phyloP scores from a whole-genome alignment of 805 yeast genomes.

The Ogataea angusta region DNA sequence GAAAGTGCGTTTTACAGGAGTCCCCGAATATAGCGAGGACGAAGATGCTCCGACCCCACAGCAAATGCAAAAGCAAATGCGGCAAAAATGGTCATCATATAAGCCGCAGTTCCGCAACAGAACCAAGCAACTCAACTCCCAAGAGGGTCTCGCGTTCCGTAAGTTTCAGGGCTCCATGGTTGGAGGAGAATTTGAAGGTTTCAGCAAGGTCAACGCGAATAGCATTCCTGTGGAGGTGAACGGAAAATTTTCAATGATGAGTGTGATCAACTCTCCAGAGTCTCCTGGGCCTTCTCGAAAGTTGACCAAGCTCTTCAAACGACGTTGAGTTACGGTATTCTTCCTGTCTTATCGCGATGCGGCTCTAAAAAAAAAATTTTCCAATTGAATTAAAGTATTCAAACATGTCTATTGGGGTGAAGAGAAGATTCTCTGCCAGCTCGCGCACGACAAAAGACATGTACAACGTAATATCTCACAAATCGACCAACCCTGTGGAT shows the following conservation, averaged over 20 bases:
- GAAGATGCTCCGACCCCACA: constrained; percentile 53
- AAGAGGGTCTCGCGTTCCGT: constrained; percentile 37
- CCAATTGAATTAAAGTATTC: constrained; percentile 1
- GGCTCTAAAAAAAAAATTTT: constrained; percentile 9
- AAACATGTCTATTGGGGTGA: constrained; percentile 7
- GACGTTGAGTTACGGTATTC: constrained; percentile 15
- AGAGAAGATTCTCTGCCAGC: constrained; percentile 10
- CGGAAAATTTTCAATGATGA: constrained; percentile 34
- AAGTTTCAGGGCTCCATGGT: constrained; percentile 19
- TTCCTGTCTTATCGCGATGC: constrained; percentile 9
- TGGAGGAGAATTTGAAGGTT: constrained; percentile 24
- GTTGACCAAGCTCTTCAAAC: constrained; percentile 29
- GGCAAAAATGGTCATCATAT: constrained; percentile 34
- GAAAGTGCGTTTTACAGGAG: constrained; percentile 52
- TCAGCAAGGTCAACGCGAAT: constrained; percentile 15
- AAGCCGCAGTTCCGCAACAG: constrained; percentile 31
- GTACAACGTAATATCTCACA: constrained; percentile 10
- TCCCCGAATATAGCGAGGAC: constrained; percentile 46
- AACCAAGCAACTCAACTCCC: constrained; percentile 31
- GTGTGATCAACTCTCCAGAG: constrained; percentile 19
- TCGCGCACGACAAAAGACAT: constrained; percentile 8
- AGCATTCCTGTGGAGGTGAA: constrained; percentile 23
- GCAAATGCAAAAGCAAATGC: constrained; percentile 33
- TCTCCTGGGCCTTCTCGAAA: constrained; percentile 15
- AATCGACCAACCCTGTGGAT: constrained; percentile 21